A percentile compares a stretch with the other conserved stretches of the same genome.
These are phyloP conservation scores for Trichoderma gracile DNA, from an alignment of 2,329 filamentous ascomycete genomes.

Conservation along the genomic window DNA sequence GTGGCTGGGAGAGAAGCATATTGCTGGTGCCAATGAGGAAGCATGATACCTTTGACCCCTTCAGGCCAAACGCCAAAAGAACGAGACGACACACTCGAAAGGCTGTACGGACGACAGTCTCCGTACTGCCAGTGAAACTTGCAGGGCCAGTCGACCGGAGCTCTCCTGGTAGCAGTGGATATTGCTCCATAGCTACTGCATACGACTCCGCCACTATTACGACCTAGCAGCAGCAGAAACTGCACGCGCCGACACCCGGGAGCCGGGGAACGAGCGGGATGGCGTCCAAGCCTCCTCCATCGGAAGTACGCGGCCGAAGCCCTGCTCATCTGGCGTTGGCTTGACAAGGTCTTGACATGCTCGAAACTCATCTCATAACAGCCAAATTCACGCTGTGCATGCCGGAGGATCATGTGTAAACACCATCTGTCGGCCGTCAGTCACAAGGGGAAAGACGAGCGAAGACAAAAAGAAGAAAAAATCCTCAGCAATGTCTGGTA, in stretches of 20 bases:
- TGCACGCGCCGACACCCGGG: conserved; percentile 21
- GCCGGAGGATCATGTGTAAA: not conserved
- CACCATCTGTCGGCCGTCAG: not conserved
- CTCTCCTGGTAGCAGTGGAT: conserved; percentile 1
- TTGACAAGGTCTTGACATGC: conserved; percentile 1
- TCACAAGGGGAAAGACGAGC: not conserved
- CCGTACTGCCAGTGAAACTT: conserved; percentile 4
- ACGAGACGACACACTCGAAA: not conserved
- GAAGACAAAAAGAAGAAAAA: too few relatives aligned
- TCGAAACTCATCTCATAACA: conserved; percentile 12
- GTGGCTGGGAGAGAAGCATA: not conserved
- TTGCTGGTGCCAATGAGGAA: not conserved
- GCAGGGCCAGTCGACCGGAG: not conserved
- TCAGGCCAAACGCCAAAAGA: not conserved
- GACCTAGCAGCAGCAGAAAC: not conserved
- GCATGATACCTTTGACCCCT: not conserved
- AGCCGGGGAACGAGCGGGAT: conserved; percentile 20
- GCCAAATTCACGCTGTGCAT: conserved; percentile 17
- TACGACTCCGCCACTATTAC: not conserved
- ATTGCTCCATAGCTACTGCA: conserved; percentile 1
- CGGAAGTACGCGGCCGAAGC: conserved; percentile 7
- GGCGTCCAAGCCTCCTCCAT: conserved; percentile 19
- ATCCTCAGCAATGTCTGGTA: not conserved
- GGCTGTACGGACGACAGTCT: not conserved
- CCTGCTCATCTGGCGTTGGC: not conserved